Conservation (phyloP, 2,329 filamentous ascomycete genomes). For the Cladosporium cucumerinum region DNA sequence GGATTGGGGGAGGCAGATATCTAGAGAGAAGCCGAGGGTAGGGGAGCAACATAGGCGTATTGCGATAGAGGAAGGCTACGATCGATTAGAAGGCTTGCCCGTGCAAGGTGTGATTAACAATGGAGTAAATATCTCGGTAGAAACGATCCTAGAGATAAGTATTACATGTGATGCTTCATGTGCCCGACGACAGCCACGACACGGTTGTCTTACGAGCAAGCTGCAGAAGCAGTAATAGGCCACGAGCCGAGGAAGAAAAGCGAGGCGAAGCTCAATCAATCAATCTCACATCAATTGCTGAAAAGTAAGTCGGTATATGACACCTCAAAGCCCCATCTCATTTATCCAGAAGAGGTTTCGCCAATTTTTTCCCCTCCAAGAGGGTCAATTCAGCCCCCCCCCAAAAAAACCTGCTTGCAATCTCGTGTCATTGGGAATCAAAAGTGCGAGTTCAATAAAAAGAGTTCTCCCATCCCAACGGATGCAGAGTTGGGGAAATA, state of each 20-base stretch:
- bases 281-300: neutral
- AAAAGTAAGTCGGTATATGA: neutral
- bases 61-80: neutral
- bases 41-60: neutral
- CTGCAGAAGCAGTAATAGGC: neutral
- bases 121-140: neutral
- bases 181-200: neutral
- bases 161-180: neutral
- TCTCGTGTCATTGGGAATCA: conserved; percentile 8
- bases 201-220: neutral
- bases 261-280: neutral
- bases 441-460: neutral
- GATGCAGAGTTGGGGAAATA: neutral
- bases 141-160: neutral
- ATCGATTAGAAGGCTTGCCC: neutral
- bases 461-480: neutral
- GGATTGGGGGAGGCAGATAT: neutral
- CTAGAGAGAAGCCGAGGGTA: neutral
- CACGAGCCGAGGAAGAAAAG: neutral
- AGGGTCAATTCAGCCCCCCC: neutral
- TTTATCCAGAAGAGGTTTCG: neutral
- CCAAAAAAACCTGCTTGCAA: neutral
- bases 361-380: neutral
- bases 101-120: neutral
- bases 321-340: neutral